Base-by-base conservation (phyloP, 2,329 filamentous ascomycete genomes). In the Trichophyton rubrum region DNA sequence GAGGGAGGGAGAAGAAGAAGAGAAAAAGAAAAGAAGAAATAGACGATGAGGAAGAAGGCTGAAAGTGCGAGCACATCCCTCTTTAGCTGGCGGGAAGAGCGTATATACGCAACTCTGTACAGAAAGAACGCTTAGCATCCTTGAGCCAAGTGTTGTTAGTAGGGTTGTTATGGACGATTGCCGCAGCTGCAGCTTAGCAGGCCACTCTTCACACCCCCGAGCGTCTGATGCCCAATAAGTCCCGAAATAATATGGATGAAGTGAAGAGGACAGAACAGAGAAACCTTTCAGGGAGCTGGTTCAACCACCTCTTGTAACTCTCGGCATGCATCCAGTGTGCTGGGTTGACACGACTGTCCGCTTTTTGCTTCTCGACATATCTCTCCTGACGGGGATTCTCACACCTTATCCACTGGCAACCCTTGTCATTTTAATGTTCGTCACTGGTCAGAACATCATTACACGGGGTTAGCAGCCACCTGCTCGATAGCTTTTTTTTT, bases 371-470 rank as follows among this genome's bases (percentile, higher is more conserved):
- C 55, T 55, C 30, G 15, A 27, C 24, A n/a, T 57, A 43, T 43
- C 35, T 43, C 33, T 38, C 55, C 55, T 43, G 55, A 43, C 40
- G 35, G 55, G 55, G 35, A 43, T 57, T 41, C 35, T 43, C 55
- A 57, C 35, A 57, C 55, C 22, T 41, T 41, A 57, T 43, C 55
- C 55, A 57, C 55, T 15, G 35, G 6, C 24, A 41, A 35, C 55
- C 55, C 55, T 57, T 57, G 55, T 57, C 55, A 57, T 57, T 57
- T 57, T 57, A 57, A 57, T 40, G 53, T 57, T 57, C 55, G 55
- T 57, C 55, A 43, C 55, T 57, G 40, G 55, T 41, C 55, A 40
- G 40, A 57, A 57, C 33, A 57, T 57, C 33, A 57, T 57, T 41
- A 40, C 55, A 43, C 40, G 55, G 30, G 55, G 55, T 41, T 40